phyloP scores from a whole-genome alignment of 192 early-diverging fungal genomes.

The Entophlyctis helioformis region DNA sequence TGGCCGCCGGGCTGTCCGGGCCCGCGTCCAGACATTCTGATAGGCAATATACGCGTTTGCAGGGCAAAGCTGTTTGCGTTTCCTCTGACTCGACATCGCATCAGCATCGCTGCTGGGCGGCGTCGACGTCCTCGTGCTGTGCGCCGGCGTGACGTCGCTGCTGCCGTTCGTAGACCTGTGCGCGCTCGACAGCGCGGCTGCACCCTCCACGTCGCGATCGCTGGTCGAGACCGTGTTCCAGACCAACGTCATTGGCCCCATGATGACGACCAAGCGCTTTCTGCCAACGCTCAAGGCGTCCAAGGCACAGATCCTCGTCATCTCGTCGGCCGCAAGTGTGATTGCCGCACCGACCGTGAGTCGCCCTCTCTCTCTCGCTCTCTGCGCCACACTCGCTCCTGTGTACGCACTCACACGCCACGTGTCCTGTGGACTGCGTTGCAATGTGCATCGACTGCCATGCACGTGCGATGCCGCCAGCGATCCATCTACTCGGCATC shows the following conservation, averaged over 20 bases:
- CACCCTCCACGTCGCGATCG: conserved; percentile 33
- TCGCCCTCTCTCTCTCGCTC: too few species aligned
- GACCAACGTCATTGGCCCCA: conserved; percentile 17
- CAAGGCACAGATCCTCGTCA: conserved; percentile 47
- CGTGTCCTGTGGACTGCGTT: conserved; percentile 67
- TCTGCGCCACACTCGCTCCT: too few species aligned
- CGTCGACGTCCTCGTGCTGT: conserved; percentile 61
- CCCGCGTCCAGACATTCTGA: too few species aligned
- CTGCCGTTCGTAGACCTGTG: conserved; percentile 49
- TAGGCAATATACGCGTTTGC: too few species aligned
- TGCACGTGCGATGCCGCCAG: too few species aligned
- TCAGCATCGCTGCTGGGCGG: conserved; percentile 17
- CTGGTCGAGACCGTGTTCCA: conserved; percentile 18
- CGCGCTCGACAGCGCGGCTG: neutral
- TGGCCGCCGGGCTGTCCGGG: too few species aligned
- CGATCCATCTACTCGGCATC: conserved; percentile 64
- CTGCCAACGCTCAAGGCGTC: conserved; percentile 8
- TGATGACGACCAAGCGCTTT: conserved; percentile 15
- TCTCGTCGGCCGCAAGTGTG: conserved; percentile 64
- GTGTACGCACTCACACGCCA: conserved; percentile 10
- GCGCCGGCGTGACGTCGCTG: conserved; percentile 66
- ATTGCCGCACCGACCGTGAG: conserved; percentile 55
- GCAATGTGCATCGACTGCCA: too few species aligned
- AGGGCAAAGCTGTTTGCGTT: too few species aligned
- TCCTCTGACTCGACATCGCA: too few species aligned